A percentile compares a stretch with the other conserved stretches of the same genome.
Evolutionary conservation across 345 rosid genomes (phyloP).

Genomic region (Cardiospermum halicacabum): DNA sequence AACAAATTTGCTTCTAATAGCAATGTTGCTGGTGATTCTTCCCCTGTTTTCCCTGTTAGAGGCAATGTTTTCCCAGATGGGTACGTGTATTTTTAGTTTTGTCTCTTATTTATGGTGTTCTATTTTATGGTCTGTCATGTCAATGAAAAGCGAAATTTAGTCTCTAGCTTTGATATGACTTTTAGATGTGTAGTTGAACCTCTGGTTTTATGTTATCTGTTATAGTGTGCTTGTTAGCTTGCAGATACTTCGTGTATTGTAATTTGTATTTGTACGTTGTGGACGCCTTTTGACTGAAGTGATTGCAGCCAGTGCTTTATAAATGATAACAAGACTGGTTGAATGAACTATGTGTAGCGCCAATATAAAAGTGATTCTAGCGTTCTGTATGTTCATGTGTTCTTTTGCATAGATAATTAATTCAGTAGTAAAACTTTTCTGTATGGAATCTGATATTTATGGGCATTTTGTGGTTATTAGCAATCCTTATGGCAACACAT

Average conservation of each 20-base stretch:
- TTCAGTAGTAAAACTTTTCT: neutral
- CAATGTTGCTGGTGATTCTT: conserved; percentile 40
- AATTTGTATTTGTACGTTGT: neutral
- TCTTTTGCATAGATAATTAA: neutral
- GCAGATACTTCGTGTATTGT: neutral
- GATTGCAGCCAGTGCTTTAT: too few relatives aligned
- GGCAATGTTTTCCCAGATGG: conserved; percentile 90
- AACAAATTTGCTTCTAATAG: conserved; percentile 27
- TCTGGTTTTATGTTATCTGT: neutral
- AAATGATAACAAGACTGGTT: neutral
- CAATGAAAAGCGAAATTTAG: neutral
- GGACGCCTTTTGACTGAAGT: neutral
- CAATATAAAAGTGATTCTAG: neutral
- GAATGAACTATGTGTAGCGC: neutral
- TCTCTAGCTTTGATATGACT: neutral
- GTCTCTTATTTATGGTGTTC: neutral
- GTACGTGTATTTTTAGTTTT: conserved; percentile 32
- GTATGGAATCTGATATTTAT: neutral
- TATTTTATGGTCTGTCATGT: neutral
- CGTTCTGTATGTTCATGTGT: neutral
- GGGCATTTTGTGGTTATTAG: neutral
- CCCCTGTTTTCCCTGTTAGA: conserved; percentile 60
- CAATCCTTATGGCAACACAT: neutral
- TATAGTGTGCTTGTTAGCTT: neutral
- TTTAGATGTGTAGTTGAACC: neutral